Base-by-base conservation (phyloP, 257 asterid genomes). In the Jacaranda mimosifolia region DNA sequence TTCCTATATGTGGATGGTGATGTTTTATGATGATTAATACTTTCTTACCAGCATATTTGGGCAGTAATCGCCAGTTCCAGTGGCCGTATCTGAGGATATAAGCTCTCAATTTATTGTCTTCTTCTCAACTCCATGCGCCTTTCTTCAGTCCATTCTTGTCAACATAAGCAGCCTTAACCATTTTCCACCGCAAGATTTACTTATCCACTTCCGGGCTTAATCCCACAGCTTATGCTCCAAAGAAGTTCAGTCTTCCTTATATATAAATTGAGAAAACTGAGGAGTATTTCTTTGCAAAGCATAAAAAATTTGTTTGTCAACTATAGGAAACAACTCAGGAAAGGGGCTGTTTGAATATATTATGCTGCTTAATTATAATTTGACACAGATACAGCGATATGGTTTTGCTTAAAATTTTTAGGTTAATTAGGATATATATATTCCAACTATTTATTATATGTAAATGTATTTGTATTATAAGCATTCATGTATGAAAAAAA, bases 1-100 rank as follows among this genome's bases (percentile, higher is more conserved):
- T 11, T 9, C 6, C 12, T 5, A 21, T 59, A 19, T 10, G 9
- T 59, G 2, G 6, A 59, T 19, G 6, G 1, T 17, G 26, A 18
- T 6, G 32, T 26, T 26, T 26, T 26, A 26, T 26, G 32, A 26
- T 26, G 32, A 10, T 3, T 7, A 4, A 26, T 19, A 10, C 0
- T 45, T 10, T 17, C 72, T 45, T 45, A 43, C 72, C 58, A 67
- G 72, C 72, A 67, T 7, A 42, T 4, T 46, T 67, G 40, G 72
- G 72, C 2, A 45, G 57, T 45, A 67, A 42, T 18, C 58, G 57
- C 72, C 58, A 67, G 39, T 67, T 67, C 39, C 18, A 67, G 72
- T 67, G 58, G 39, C 56, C 72, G 40, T 67, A 42, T 67, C 40
- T 67, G 17, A 42, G 72, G 10, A 67, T n/a, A 45, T 67, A 67